A percentile compares a stretch with the other conserved stretches of the same genome.
Evolutionary conservation across 2,329 filamentous ascomycete species (phyloP).

Genomic region (Shiraia sp.): DNA sequence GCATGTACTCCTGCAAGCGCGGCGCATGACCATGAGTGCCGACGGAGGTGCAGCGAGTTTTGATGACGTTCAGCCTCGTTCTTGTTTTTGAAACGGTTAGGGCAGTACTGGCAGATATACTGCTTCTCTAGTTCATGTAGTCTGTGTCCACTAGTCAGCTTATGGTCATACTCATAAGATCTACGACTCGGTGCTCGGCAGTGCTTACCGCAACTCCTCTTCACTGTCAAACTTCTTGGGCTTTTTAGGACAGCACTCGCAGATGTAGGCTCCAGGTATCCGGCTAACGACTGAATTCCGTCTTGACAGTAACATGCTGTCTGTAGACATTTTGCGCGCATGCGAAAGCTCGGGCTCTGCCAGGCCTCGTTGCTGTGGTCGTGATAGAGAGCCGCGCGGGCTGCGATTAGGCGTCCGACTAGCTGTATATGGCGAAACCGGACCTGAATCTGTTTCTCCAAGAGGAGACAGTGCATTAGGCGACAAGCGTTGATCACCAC

Average conservation of each 20-base stretch:
- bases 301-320: conserved; percentile 51
- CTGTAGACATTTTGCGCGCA: conserved; percentile 54
- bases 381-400: conserved; percentile 46
- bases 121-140: conserved; percentile 93
- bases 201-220: conserved; percentile 78
- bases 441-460: conserved; percentile 57
- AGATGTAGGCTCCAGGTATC: conserved; percentile 68
- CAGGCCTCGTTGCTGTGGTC: conserved; percentile 45
- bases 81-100: conserved; percentile 98
- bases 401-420: conserved; percentile 51
- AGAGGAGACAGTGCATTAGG: conserved; percentile 63
- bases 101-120: conserved; percentile 89
- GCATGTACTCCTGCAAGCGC: conserved; percentile 73
- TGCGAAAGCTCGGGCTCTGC: conserved; percentile 47
- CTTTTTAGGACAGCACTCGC: conserved; percentile 96
- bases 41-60: conserved; percentile 88
- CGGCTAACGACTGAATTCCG: conserved; percentile 54
- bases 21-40: conserved; percentile 96
- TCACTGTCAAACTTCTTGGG: conserved; percentile 90
- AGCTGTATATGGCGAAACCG: conserved; percentile 59
- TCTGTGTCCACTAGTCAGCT: conserved; percentile 53
- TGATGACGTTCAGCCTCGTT: conserved; percentile 97
- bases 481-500: conserved; percentile 64
- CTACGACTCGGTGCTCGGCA: conserved; percentile 29
- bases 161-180: conserved; percentile 9